Evolutionary conservation across 2,329 filamentous ascomycete genomes (phyloP).

Genomic region (Ilyonectria destructans): DNA sequence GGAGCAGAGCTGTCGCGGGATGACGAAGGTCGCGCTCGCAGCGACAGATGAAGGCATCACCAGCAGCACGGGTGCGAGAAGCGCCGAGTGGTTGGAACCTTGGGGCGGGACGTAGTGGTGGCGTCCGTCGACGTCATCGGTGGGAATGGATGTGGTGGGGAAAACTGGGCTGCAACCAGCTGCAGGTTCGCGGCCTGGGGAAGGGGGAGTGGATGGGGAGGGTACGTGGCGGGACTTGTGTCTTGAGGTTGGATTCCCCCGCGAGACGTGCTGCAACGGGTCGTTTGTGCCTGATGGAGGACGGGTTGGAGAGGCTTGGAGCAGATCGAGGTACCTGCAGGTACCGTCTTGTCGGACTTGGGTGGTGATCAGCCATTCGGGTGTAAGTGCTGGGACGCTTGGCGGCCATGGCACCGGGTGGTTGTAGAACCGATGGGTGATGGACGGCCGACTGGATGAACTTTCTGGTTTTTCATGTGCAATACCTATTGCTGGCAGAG

Average conservation of each 20-base stretch:
- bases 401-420: not conserved
- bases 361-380: conserved; percentile 12
- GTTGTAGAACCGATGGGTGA: conserved; percentile 1
- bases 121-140: conserved; percentile 32
- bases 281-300: too few species aligned
- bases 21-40: conserved; percentile 24
- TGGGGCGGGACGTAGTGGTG: conserved; percentile 11
- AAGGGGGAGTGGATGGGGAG: not conserved
- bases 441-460: conserved; percentile 12
- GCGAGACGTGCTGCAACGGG: too few species aligned
- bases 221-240: conserved; percentile 16
- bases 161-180: conserved; percentile 4
- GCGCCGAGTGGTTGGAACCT: conserved; percentile 10
- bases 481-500: not conserved
- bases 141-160: conserved; percentile 2
- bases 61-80: conserved; percentile 24
- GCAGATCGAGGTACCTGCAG: conserved; percentile 23
- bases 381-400: conserved; percentile 39
- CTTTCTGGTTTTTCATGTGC: not conserved
- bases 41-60: conserved; percentile 33
- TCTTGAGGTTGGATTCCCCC: not conserved
- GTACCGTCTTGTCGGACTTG: conserved; percentile 11
- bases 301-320: not conserved
- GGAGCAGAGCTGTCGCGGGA: conserved; percentile 11
- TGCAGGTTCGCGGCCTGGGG: not conserved